Base-by-base conservation (phyloP, 1,284 basidiomycete species). In the Leccinum proximum region DNA sequence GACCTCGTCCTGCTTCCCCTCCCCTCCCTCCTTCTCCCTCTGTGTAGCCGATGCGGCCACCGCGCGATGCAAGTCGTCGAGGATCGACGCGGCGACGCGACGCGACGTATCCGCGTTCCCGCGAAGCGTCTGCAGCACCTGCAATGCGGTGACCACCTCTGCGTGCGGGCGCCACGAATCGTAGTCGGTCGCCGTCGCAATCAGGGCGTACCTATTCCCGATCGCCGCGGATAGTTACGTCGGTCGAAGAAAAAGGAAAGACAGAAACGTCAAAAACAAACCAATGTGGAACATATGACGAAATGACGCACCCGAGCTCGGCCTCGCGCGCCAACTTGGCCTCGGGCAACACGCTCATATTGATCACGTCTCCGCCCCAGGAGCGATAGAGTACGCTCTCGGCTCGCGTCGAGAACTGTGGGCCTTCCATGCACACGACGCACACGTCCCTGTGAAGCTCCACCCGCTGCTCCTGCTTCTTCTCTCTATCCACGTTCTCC, bases 341-440 rank as follows among this genome's bases (percentile, higher is more conserved):
- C 79, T 99, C 97, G 2, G 97, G 97, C 42, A 99, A 81, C 59
- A 93, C 93, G 65, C 92, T 96, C 96, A 98, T 96, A 78, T 96
- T 96, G 80, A 97, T 97, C 72, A 97, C 82, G 77, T 97, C 96
- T 6, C 89, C 97, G 13, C 96, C 96, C 90, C 92, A 96, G 63
- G 85, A 82, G 50, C 96, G 84, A 79, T 98, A 98, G 95, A 98
- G 97, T 71, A 87, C 74, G 72, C 92, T 95, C 84, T 99, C 97
- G 22, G 97, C 97, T 45, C 97, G 83, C 5, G 97, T 99, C 62
- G 93, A 93, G 78, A 93, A 97, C 79, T 94, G 91, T 33, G 94
- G 95, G 4, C 97, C 97, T 75, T 99, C 97, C 96, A 99, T 99
- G 76, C 94, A 97, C 54, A 99, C 90, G 63, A 97, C 88, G 10